A percentile compares a stretch with the other conserved stretches of the same genome.
These are phyloP conservation scores for Piromyces finnis DNA, from an alignment of 192 early-diverging fungal species.

Conservation along the genomic window DNA sequence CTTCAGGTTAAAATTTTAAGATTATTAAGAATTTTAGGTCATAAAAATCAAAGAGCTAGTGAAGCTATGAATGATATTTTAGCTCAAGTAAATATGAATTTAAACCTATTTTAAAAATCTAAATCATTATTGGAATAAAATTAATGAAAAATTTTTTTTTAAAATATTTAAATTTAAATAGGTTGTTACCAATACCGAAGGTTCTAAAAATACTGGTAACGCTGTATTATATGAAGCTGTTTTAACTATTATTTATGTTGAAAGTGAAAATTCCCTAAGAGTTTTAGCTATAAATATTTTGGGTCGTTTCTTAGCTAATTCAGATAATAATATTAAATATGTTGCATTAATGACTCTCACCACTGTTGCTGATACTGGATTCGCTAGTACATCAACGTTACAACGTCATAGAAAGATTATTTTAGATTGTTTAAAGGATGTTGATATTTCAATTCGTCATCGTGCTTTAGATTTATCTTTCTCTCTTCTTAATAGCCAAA, in stretches of 20 bases:
- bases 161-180: too few relatives aligned
- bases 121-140: too few relatives aligned
- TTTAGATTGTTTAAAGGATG: slow-evolving; percentile 83
- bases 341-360: slow-evolving; percentile 96
- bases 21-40: slow-evolving; percentile 67
- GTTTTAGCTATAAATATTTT: slow-evolving; percentile 95
- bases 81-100: too few relatives aligned
- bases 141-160: too few relatives aligned
- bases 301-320: slow-evolving; percentile 82
- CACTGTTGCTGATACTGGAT: slow-evolving; percentile 65
- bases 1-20: slow-evolving; percentile 85
- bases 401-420: slow-evolving; percentile 96
- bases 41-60: slow-evolving; percentile 59
- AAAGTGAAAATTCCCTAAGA: slow-evolving; percentile 73
- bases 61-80: slow-evolving; percentile 95
- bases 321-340: slow-evolving; percentile 96
- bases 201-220: slow-evolving; percentile 89
- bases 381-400: slow-evolving; percentile 43
- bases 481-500: slow-evolving; percentile 84
- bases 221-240: slow-evolving; percentile 96
- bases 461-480: slow-evolving; percentile 91
- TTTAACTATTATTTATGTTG: slow-evolving; percentile 87
- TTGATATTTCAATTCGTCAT: slow-evolving; percentile 88
- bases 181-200: slow-evolving; percentile 88
- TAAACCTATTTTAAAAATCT: too few relatives aligned